Evolutionary conservation across 768 basidiomycete species (phyloP).

Genomic region (Xerocomellus chrysenteron): DNA sequence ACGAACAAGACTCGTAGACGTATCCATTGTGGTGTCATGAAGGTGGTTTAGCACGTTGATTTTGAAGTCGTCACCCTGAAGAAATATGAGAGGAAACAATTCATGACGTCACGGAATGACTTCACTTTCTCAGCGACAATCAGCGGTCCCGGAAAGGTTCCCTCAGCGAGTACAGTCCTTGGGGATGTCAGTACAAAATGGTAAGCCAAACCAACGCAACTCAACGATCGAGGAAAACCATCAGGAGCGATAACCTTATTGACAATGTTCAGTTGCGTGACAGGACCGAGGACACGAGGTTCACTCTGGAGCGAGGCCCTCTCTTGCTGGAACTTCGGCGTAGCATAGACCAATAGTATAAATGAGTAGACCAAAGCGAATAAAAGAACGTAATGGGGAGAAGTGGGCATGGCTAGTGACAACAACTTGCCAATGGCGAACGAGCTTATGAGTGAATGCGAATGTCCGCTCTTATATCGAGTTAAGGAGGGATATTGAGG

Average conservation of each 20-base stretch:
- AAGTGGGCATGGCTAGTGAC: not conserved
- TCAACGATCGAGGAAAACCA: constrained; percentile 42
- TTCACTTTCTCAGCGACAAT: constrained; percentile 39
- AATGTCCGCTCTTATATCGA: not conserved
- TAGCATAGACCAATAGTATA: not conserved
- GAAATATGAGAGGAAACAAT: constrained; percentile 2
- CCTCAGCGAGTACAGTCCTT: constrained; percentile 42
- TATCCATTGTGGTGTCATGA: constrained; percentile 47
- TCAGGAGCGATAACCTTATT: constrained; percentile 47
- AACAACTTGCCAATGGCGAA: not conserved
- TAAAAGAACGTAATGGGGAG: not conserved
- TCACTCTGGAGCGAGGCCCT: not conserved
- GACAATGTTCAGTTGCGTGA: constrained; percentile 36
- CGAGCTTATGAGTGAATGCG: not conserved
- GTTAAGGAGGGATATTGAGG: not conserved
- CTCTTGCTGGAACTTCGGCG: not conserved
- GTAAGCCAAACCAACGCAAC: constrained; percentile 10
- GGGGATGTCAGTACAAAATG: not conserved
- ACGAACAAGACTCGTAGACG: constrained; percentile 50
- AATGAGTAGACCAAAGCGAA: not conserved
- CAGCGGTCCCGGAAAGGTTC: constrained; percentile 44
- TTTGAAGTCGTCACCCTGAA: constrained; percentile 36
- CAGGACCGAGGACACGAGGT: constrained; percentile 17
- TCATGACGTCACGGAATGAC: not conserved
- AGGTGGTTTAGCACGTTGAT: constrained; percentile 48